These are phyloP conservation scores for Yarrowia divulgata DNA, from an alignment of 805 yeast genomes.

Conservation along the genomic window DNA sequence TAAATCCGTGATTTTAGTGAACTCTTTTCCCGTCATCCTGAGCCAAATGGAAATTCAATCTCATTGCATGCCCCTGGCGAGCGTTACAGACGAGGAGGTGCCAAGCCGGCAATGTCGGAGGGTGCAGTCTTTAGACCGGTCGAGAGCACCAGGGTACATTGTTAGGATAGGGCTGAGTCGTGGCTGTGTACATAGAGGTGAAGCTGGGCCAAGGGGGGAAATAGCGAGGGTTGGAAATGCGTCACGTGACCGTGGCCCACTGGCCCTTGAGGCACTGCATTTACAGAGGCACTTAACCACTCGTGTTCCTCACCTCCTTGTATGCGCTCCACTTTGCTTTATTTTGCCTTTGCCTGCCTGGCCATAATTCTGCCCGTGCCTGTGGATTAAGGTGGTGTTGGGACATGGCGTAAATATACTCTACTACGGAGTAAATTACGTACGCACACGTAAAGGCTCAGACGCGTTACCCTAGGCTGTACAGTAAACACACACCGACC, in stretches of 20 bases:
- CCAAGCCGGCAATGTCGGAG: slow-evolving; percentile 14
- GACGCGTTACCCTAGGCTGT: slow-evolving; percentile 24
- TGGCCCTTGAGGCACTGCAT: too few species aligned
- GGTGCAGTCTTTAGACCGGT: background rate
- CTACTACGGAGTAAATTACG: too few species aligned
- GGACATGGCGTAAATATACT: background rate
- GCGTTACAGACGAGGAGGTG: slow-evolving; percentile 25
- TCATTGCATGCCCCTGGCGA: slow-evolving; percentile 26
- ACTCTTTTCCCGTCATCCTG: background rate
- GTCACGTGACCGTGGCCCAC: too few species aligned
- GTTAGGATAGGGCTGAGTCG: background rate
- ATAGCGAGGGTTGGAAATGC: too few species aligned
- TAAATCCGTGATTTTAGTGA: slow-evolving; percentile 15
- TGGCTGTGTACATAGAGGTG: slow-evolving; percentile 5
- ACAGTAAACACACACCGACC: background rate
- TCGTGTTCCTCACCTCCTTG: too few species aligned
- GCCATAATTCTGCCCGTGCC: slow-evolving; percentile 19
- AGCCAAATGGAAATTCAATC: slow-evolving; percentile 17
- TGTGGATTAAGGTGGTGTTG: slow-evolving; percentile 4
- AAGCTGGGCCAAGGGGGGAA: background rate
- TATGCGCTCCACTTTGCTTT: background rate
- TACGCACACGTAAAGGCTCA: slow-evolving; percentile 2
- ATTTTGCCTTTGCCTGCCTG: background rate
- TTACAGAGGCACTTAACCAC: too few species aligned
- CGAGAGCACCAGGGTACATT: too few species aligned